These are phyloP conservation scores for Fusarium keratoplasticum DNA, from an alignment of 2,329 filamentous ascomycete genomes.

Conservation along the genomic window DNA sequence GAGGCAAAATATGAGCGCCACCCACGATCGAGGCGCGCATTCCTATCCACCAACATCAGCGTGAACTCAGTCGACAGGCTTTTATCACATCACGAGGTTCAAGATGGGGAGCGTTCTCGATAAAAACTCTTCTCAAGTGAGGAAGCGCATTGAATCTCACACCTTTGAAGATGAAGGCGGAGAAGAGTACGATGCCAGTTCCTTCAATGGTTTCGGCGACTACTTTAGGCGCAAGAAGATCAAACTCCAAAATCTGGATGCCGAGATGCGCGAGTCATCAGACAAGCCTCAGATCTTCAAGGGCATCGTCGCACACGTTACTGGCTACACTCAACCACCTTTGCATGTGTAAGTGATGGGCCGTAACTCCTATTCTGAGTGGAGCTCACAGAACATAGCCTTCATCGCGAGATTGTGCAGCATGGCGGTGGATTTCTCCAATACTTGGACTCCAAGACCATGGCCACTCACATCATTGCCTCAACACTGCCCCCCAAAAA, in stretches of 20 bases:
- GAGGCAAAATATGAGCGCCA: neutral
- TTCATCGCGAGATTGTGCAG: conserved; percentile 88
- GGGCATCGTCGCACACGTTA: conserved; percentile 90
- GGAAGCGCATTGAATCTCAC: conserved; percentile 73
- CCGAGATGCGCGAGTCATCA: conserved; percentile 75
- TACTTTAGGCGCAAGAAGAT: conserved; percentile 97
- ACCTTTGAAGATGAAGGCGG: conserved; percentile 84
- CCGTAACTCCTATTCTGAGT: neutral
- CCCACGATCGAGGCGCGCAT: conserved; percentile 1
- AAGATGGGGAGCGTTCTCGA: conserved; percentile 71
- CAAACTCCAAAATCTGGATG: conserved; percentile 95
- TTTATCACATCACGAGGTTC: neutral
- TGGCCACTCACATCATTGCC: conserved; percentile 95
- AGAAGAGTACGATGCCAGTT: conserved; percentile 89
- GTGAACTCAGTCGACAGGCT: conserved; percentile 5
- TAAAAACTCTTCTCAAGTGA: conserved; percentile 71
- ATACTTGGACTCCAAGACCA: conserved; percentile 94
- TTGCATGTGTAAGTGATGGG: conserved; percentile 73
- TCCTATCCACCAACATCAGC: conserved; percentile 8
- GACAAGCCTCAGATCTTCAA: conserved; percentile 89
- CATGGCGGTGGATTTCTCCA: conserved; percentile 97
- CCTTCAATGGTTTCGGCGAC: conserved; percentile 89
- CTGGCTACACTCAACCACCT: conserved; percentile 95
- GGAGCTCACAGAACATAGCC: conserved; percentile 50
- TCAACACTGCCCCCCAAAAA: conserved; percentile 94